Percentiles rank a stretch among this genome's conserved stretches.
Conservation (phyloP, 2,329 filamentous ascomycete genomes). For the Bipolaris cookei region DNA sequence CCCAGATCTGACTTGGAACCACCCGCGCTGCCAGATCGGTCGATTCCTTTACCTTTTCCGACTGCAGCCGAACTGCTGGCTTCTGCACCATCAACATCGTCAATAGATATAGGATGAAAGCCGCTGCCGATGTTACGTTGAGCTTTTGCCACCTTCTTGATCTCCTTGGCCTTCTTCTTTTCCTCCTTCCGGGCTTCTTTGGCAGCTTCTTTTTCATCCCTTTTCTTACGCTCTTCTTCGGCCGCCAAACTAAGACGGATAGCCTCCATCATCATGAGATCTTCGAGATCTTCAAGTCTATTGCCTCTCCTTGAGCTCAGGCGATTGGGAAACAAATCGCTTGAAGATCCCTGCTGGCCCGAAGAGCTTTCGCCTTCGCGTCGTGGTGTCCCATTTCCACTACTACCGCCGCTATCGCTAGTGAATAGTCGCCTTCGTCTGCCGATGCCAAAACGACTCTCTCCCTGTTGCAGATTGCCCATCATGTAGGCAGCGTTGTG, state of each 20-base stretch:
- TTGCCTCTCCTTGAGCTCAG: constrained; percentile 62
- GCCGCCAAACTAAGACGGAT: constrained; percentile 88
- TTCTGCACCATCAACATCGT: constrained; percentile 42
- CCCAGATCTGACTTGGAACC: constrained; percentile 53
- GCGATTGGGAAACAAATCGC: constrained; percentile 50
- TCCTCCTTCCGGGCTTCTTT: constrained; percentile 87
- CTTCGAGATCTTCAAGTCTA: constrained; percentile 85
- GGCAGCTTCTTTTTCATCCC: constrained; percentile 77
- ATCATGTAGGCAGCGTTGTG: constrained; percentile 95
- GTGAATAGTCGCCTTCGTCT: constrained; percentile 58
- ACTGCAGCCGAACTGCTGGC: constrained; percentile 39
- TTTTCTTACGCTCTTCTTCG: constrained; percentile 89
- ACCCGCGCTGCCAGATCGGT: constrained; percentile 46
- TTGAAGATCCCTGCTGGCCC: constrained; percentile 42
- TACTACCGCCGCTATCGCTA: constrained; percentile 54
- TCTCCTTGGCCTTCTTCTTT: constrained; percentile 71
- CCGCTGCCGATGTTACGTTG: constrained; percentile 65
- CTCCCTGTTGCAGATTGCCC: constrained; percentile 59
- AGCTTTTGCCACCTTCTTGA: constrained; percentile 72
- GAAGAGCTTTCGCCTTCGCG: constrained; percentile 42
- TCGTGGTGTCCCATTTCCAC: constrained; percentile 54
- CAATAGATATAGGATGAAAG: constrained; percentile 61
- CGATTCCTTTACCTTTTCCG: constrained; percentile 58
- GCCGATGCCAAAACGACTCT: constrained; percentile 59
- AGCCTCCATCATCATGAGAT: constrained; percentile 98